These are phyloP conservation scores for Gnomoniopsis smithogilvyi DNA, from an alignment of 2,329 filamentous ascomycete genomes.

Conservation along the genomic window DNA sequence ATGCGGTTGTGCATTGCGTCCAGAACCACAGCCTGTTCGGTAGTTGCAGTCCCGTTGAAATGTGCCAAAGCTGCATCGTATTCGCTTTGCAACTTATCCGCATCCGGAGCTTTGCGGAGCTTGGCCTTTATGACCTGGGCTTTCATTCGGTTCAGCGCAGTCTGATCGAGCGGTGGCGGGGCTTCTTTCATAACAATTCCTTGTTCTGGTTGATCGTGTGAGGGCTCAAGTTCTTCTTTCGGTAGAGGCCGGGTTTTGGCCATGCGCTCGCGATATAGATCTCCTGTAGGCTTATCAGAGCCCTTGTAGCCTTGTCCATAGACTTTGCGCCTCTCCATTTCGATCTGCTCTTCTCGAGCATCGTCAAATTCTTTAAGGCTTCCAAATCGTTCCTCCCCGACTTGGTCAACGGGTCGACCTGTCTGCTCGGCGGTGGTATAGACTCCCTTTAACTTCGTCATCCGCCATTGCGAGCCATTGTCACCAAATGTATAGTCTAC, in stretches of 20 bases:
- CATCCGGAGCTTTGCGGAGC: slow-evolving; percentile 72
- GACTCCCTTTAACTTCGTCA: slow-evolving; percentile 88
- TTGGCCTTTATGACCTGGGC: slow-evolving; percentile 97
- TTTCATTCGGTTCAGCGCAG: slow-evolving; percentile 81
- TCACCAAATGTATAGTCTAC: slow-evolving; percentile 88
- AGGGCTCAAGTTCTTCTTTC: slow-evolving; percentile 29
- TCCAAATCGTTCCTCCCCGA: slow-evolving; percentile 80
- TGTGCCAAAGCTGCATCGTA: slow-evolving; percentile 74
- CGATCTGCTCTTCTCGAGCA: slow-evolving; percentile 87
- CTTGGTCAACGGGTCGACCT: slow-evolving; percentile 70
- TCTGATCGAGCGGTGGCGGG: slow-evolving; percentile 64
- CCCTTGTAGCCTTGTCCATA: slow-evolving; percentile 84
- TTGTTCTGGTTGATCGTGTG: slow-evolving; percentile 42
- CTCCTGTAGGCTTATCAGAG: slow-evolving; percentile 83
- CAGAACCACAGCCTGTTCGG: slow-evolving; percentile 71
- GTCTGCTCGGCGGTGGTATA: slow-evolving; percentile 76
- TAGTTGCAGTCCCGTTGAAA: slow-evolving; percentile 46
- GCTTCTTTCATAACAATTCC: slow-evolving; percentile 55
- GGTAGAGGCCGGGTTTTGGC: slow-evolving; percentile 46
- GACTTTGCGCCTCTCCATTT: slow-evolving; percentile 75
- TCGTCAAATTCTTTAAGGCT: slow-evolving; percentile 84
- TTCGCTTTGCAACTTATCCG: slow-evolving; percentile 72
- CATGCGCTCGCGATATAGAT: slow-evolving; percentile 77
- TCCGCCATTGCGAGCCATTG: slow-evolving; percentile 86
- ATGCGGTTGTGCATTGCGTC: slow-evolving; percentile 87